Percentiles rank a stretch among this genome's conserved stretches.
phyloP scores from a whole-genome alignment of 257 asterid species.

The Solanum pennellii region DNA sequence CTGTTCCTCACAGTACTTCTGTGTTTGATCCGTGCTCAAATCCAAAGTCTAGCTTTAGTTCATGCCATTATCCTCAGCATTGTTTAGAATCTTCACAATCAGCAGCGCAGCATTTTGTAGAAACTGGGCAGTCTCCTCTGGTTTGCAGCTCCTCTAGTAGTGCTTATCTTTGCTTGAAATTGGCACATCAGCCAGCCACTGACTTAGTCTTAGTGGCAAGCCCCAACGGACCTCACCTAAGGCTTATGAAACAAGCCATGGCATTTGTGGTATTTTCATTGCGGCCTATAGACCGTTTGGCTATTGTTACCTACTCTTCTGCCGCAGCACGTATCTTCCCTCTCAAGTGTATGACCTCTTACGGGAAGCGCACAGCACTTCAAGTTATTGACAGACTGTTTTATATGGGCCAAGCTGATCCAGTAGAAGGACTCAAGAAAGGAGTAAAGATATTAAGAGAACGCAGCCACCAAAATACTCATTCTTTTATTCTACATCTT shows the following conservation, averaged over 20 bases:
- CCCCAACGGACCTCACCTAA: slow-evolving; percentile 74
- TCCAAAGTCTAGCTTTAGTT: slow-evolving; percentile 4
- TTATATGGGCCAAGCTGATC: slow-evolving; percentile 73
- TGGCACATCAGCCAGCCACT: slow-evolving; percentile 59
- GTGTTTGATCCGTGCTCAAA: slow-evolving; percentile 10
- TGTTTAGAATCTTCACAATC: slow-evolving; percentile 22
- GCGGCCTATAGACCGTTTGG: slow-evolving; percentile 61
- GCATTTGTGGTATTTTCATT: slow-evolving; percentile 65
- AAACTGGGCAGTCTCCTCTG: slow-evolving; percentile 8
- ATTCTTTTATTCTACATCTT: slow-evolving; percentile 57
- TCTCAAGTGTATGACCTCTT: slow-evolving; percentile 75
- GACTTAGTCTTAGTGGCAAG: slow-evolving; percentile 79
- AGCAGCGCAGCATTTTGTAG: slow-evolving; percentile 9
- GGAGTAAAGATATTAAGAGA: slow-evolving; percentile 68
- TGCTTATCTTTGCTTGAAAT: slow-evolving; percentile 46
- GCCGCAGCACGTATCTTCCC: slow-evolving; percentile 80
- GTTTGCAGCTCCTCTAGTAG: slow-evolving; percentile 20
- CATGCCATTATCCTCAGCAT: slow-evolving; percentile 9
- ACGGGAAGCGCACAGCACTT: slow-evolving; percentile 59
- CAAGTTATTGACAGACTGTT: slow-evolving; percentile 70
- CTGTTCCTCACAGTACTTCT: slow-evolving; percentile 18
- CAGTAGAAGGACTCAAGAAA: slow-evolving; percentile 70
- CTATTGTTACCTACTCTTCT: slow-evolving; percentile 72
- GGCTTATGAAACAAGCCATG: slow-evolving; percentile 92
- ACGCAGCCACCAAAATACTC: slow-evolving; percentile 60